Conservation (phyloP, 768 basidiomycete species). For the Boletus tylopilopsis region DNA sequence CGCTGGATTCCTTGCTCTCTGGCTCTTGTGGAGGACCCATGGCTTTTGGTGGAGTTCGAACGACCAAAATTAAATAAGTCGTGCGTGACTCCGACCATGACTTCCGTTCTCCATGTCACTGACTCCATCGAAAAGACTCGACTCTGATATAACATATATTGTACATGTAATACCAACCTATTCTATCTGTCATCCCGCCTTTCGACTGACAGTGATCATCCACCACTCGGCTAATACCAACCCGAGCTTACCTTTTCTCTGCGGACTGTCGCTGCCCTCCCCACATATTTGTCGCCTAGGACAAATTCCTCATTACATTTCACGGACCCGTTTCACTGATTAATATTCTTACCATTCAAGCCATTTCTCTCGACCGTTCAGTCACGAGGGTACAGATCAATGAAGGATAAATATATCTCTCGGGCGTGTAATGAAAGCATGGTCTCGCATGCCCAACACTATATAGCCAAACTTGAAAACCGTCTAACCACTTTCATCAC, state of each 20-base stretch:
- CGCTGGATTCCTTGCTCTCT: constrained; percentile 49
- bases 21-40: constrained; percentile 50
- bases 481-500: too few relatives aligned
- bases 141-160: background rate
- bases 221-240: too few relatives aligned
- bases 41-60: constrained; percentile 42
- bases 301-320: too few relatives aligned
- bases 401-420: background rate
- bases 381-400: background rate
- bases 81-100: constrained; percentile 11
- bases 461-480: background rate
- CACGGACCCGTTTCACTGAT: too few relatives aligned
- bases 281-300: too few relatives aligned
- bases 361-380: background rate
- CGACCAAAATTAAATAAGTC: constrained; percentile 13
- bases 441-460: background rate
- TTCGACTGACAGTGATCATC: too few relatives aligned
- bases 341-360: background rate
- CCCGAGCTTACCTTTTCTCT: too few relatives aligned
- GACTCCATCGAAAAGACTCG: background rate
- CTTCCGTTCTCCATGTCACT: background rate
- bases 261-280: too few relatives aligned
- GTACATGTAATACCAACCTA: constrained; percentile 6
- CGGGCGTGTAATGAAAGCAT: too few relatives aligned
- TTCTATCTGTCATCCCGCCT: too few relatives aligned